Conservation (phyloP, 2,329 filamentous ascomycete genomes). For the Venturiaceae sp. region DNA sequence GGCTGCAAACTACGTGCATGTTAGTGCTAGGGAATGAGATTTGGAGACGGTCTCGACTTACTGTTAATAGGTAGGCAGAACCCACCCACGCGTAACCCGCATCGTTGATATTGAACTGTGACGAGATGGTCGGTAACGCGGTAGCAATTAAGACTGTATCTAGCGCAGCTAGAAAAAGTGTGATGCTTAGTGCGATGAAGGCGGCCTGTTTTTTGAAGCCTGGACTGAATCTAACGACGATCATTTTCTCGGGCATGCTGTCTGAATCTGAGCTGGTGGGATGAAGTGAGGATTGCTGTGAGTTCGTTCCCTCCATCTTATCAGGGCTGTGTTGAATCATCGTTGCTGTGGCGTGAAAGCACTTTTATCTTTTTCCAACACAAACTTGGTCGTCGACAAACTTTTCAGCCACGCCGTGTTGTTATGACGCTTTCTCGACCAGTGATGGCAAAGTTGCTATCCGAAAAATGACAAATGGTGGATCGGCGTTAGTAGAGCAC, state of each 20-base stretch:
- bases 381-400: background rate
- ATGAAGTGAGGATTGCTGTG: background rate
- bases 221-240: background rate
- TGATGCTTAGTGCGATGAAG: slow-evolving; percentile 10
- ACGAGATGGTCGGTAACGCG: slow-evolving; percentile 9
- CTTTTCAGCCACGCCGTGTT: too few relatives aligned
- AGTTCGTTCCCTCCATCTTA: background rate
- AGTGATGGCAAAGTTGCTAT: background rate
- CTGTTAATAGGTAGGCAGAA: slow-evolving; percentile 27
- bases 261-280: background rate
- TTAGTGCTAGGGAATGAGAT: background rate
- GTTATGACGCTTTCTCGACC: background rate
- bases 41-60: background rate
- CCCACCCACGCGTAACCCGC: slow-evolving; percentile 11
- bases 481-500: background rate
- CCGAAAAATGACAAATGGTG: background rate
- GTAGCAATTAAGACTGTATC: slow-evolving; percentile 15
- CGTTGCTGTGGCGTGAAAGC: background rate
- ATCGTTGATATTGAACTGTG: slow-evolving; percentile 8
- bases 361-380: background rate
- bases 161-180: slow-evolving; percentile 10
- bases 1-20: slow-evolving; percentile 17
- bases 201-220: background rate
- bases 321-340: background rate
- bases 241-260: background rate